Evolutionary conservation across 768 basidiomycete genomes (phyloP).

Genomic region (Phylloporus sp.): DNA sequence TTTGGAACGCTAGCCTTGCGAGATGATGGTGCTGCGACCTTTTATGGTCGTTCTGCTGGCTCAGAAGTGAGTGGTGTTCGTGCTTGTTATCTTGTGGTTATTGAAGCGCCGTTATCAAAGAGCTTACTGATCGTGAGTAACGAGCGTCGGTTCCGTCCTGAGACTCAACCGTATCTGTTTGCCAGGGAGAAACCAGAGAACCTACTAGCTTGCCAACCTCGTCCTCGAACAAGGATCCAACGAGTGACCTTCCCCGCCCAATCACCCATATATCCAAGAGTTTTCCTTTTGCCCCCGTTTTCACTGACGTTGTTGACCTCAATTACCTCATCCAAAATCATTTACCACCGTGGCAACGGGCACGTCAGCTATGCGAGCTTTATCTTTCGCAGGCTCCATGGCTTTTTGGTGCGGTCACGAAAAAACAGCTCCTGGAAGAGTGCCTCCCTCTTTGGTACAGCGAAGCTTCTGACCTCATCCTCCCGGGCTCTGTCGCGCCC

Average conservation of each 20-base stretch:
- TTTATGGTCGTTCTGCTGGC: constrained; percentile 68
- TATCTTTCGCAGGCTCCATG: constrained; percentile 77
- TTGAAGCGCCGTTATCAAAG: constrained; percentile 27
- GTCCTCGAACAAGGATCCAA: background rate
- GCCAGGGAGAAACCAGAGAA: constrained; percentile 23
- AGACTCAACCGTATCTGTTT: background rate
- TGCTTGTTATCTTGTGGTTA: constrained; percentile 22
- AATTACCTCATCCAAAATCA: constrained; percentile 43
- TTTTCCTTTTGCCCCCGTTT: constrained; percentile 48
- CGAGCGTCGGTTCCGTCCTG: background rate
- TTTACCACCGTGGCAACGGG: constrained; percentile 57
- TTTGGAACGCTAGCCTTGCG: constrained; percentile 67
- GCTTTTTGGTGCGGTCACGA: constrained; percentile 72
- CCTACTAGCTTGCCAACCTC: background rate
- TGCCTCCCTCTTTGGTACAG: constrained; percentile 61
- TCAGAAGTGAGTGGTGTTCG: constrained; percentile 50
- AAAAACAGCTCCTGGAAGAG: constrained; percentile 58
- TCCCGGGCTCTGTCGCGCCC: constrained; percentile 25
- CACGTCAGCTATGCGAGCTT: constrained; percentile 53
- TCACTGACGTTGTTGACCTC: constrained; percentile 36
- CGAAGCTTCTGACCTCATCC: constrained; percentile 36
- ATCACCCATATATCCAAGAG: constrained; percentile 29
- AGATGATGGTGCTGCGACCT: constrained; percentile 65
- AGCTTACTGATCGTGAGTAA: constrained; percentile 52
- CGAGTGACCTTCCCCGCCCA: constrained; percentile 20